Percentiles rank a stretch among this genome's conserved stretches.
These are phyloP conservation scores for Zygotorulaspora florentina DNA, from an alignment of 805 yeast species.

Conservation along the genomic window DNA sequence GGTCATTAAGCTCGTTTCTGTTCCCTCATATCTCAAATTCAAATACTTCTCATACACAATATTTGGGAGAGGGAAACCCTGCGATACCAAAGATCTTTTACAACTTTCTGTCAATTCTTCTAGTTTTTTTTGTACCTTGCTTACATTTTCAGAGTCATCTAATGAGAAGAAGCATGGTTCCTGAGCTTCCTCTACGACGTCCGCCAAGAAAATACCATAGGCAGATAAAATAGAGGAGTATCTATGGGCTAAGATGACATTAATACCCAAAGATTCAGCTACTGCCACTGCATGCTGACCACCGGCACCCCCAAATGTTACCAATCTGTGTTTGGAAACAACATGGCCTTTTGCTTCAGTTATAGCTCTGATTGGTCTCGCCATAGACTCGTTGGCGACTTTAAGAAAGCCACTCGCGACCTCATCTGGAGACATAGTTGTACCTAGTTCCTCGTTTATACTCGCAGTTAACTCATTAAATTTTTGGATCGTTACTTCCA, in stretches of 20 bases:
- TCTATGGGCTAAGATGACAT: slow-evolving; percentile 66
- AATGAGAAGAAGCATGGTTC: slow-evolving; percentile 58
- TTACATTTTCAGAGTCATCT: slow-evolving; percentile 27
- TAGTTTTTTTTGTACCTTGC: slow-evolving; percentile 43
- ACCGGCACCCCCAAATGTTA: slow-evolving; percentile 91
- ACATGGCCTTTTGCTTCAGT: slow-evolving; percentile 82
- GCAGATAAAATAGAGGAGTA: slow-evolving; percentile 84
- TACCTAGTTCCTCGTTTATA: slow-evolving; percentile 47
- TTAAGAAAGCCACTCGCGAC: slow-evolving; percentile 77
- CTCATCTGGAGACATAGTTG: slow-evolving; percentile 51
- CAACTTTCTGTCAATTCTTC: slow-evolving; percentile 44
- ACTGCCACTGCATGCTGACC: slow-evolving; percentile 85
- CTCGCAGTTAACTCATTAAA: slow-evolving; percentile 50
- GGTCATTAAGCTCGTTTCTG: slow-evolving; percentile 87
- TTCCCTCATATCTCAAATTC: slow-evolving; percentile 79
- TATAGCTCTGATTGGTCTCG: slow-evolving; percentile 79
- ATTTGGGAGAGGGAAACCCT: slow-evolving; percentile 48
- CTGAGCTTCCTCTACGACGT: slow-evolving; percentile 75
- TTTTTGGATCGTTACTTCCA: slow-evolving; percentile 44
- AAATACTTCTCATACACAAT: slow-evolving; percentile 59
- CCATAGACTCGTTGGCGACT: slow-evolving; percentile 86
- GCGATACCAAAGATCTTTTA: slow-evolving; percentile 39
- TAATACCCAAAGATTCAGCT: slow-evolving; percentile 66
- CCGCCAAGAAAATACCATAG: slow-evolving; percentile 84
- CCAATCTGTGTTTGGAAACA: slow-evolving; percentile 61